Base-by-base conservation (phyloP, 805 yeast genomes). In the Hermanozyma aechmeae region DNA sequence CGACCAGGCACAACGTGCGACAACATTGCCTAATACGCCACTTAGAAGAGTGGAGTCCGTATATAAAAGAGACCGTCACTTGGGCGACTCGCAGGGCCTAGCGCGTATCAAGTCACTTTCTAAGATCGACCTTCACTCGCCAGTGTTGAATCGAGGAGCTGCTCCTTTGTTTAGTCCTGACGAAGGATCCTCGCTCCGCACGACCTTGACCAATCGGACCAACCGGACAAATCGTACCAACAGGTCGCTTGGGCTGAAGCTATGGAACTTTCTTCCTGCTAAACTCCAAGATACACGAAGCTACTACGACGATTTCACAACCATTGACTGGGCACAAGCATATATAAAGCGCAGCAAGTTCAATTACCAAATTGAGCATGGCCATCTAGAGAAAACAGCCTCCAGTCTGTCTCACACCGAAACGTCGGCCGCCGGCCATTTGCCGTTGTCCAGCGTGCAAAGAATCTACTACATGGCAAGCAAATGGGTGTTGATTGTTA, bases 231-330 rank as follows among this genome's bases (percentile, higher is more conserved):
- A 19, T 6, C 26, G 17, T 23, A 10, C 23, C 4, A 20, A 19
- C 16, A 21, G 20, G 16, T 11, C 17, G 15, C 7, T 13, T 2
- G 25, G 8, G n/a, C 25, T 25, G 10, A 4, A 15, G 14, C 20
- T 16, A 4, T 15, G 23, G n/a, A 18, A 16, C 24, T n/a, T n/a
- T n/a, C n/a, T n/a, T n/a, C n/a, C n/a, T n/a, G n/a, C n/a, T n/a
- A 25, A 14, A n/a, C 7, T 13, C 11, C 31, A 15, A 5, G 15
- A 3, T 5, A 13, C 6, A 15, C 15, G 21, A 12, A 58, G 55
- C 37, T 69, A 55, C 51, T 73, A 73, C 44, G 74, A 73, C 43
- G 77, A 73, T 46, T 73, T 71, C 48, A 72, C 79, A 14, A 70
- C 77, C 13, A 68, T 72, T 12, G 79, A 73, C 48, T 73, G 79